These are phyloP conservation scores for Leishmania major DNA, from an alignment of 208 protist species.

Conservation along the genomic window DNA sequence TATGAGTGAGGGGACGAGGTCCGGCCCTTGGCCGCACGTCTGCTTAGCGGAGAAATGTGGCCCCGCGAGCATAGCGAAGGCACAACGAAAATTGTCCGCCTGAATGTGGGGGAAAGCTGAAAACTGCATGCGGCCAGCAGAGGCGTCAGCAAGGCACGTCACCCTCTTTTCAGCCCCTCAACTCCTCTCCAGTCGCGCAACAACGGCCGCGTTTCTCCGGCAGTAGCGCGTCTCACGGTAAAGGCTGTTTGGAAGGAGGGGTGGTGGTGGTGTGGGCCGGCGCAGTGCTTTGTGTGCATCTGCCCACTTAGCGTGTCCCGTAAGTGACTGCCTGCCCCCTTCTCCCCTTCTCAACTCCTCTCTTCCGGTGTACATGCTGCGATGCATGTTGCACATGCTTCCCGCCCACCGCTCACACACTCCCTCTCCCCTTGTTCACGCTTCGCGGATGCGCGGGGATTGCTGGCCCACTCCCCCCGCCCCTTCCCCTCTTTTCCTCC, in stretches of 20 bases:
- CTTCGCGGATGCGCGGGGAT: not conserved
- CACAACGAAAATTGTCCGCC: not conserved
- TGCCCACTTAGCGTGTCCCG: not conserved
- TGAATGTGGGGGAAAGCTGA: not conserved
- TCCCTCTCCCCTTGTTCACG: conserved; percentile 8
- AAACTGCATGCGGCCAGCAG: not conserved
- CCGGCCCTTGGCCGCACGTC: not conserved
- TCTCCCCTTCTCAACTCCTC: not conserved
- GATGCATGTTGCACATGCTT: too few species aligned
- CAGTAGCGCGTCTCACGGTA: not conserved
- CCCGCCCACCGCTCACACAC: not conserved
- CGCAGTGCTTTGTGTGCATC: not conserved
- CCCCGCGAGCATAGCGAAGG: not conserved
- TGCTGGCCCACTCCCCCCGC: not conserved
- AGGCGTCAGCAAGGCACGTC: not conserved
- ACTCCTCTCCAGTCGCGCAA: not conserved
- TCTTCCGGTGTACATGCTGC: conserved; percentile 2
- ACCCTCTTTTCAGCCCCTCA: not conserved
- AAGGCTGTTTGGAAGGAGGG: not conserved
- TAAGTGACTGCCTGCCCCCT: too few species aligned
- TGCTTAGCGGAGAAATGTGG: not conserved
- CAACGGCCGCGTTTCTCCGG: not conserved
- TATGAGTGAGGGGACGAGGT: not conserved
- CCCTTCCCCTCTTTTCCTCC: conserved; percentile 2
- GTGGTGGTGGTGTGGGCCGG: not conserved